Evolutionary conservation across 192 early-diverging fungal species (phyloP).

Genomic region (Gamsiella multidivaricata): DNA sequence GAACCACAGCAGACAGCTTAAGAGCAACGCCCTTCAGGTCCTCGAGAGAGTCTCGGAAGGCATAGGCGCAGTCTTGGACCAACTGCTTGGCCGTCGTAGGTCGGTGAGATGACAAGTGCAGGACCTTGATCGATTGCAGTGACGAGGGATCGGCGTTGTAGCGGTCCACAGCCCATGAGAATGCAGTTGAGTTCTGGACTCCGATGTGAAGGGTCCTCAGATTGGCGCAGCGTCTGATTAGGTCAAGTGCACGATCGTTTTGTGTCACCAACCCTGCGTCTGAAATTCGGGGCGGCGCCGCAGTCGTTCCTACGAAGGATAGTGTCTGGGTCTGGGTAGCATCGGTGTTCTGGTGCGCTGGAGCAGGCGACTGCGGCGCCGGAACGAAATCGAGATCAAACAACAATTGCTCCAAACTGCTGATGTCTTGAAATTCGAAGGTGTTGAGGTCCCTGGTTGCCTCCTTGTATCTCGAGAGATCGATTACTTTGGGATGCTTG

Average conservation of each 20-base stretch:
- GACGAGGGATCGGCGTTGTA: conserved; percentile 3
- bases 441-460: conserved; percentile 34
- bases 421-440: conserved; percentile 19
- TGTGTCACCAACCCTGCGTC: too few relatives aligned
- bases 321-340: background rate
- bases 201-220: conserved; percentile 38
- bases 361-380: background rate
- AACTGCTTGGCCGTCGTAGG: conserved; percentile 10
- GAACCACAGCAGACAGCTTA: conserved; percentile 14
- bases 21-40: conserved; percentile 30
- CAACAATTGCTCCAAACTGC: conserved; percentile 17
- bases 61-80: conserved; percentile 26
- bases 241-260: conserved; percentile 7
- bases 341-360: background rate
- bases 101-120: conserved; percentile 23
- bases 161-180: conserved; percentile 26
- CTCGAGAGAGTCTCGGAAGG: conserved; percentile 32
- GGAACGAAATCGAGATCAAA: conserved; percentile 37
- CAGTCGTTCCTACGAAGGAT: background rate
- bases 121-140: conserved; percentile 1
- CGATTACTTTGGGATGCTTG: conserved; percentile 15
- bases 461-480: conserved; percentile 44
- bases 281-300: background rate
- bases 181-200: conserved; percentile 17
- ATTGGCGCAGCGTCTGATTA: conserved; percentile 9